These are phyloP conservation scores for Hirschioporus abietinus DNA, from an alignment of 768 basidiomycete species.

Conservation along the genomic window DNA sequence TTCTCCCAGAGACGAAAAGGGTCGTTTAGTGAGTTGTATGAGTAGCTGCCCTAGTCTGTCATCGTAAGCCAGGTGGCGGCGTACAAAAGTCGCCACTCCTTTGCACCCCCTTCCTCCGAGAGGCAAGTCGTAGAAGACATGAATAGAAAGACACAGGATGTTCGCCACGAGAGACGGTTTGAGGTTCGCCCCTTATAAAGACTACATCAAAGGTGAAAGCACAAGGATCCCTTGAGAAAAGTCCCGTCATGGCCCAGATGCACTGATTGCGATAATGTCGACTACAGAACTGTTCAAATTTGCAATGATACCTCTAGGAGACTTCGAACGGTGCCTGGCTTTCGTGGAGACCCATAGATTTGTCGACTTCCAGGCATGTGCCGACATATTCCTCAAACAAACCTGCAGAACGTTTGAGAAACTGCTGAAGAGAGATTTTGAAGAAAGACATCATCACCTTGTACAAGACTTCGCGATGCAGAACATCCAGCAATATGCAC, in stretches of 20 bases:
- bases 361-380: neutral
- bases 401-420: neutral
- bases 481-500: neutral
- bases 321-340: slow-evolving; percentile 2
- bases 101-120: neutral
- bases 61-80: neutral
- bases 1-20: too few relatives aligned
- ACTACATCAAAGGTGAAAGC: neutral
- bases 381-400: slow-evolving; percentile 2
- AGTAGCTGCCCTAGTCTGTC: neutral
- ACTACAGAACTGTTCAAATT: neutral
- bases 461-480: neutral
- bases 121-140: neutral
- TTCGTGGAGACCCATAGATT: slow-evolving; percentile 1
- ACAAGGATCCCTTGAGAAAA: neutral
- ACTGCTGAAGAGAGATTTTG: neutral
- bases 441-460: neutral
- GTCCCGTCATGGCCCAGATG: neutral
- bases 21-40: neutral
- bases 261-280: neutral
- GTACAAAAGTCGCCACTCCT: neutral
- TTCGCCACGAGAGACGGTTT: neutral
- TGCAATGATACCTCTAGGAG: neutral
- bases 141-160: neutral
- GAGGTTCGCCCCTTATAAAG: neutral